These are phyloP conservation scores for Batrachochytrium dendrobatidis DNA, from an alignment of 371 early-diverging fungal genomes.

Conservation along the genomic window DNA sequence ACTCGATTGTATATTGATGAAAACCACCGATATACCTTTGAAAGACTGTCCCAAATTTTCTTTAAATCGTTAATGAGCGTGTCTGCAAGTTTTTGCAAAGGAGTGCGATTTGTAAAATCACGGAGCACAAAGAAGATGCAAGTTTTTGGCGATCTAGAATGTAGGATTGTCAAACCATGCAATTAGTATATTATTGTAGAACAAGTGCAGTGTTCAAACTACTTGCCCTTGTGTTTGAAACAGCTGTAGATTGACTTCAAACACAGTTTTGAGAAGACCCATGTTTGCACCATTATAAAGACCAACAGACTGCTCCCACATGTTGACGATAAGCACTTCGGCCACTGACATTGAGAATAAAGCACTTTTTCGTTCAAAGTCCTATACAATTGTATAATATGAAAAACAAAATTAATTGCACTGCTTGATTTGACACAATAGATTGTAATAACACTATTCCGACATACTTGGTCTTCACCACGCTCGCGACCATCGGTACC, in stretches of 20 bases:
- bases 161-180: background rate
- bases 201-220: background rate
- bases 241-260: conserved; percentile 95
- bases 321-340: conserved; percentile 92
- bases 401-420: conserved; percentile 3
- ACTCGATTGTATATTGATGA: no score
- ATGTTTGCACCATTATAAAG: conserved; percentile 98
- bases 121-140: conserved; percentile 91
- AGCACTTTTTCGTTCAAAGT: conserved; percentile 96
- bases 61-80: conserved; percentile 77
- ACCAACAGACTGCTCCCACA: conserved; percentile 97
- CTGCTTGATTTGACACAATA: no score
- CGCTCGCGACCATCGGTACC: conserved; percentile 98
- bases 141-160: conserved; percentile 58
- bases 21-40: conserved; percentile 69
- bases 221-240: conserved; percentile 63
- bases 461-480: conserved; percentile 88
- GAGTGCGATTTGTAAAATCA: conserved; percentile 86
- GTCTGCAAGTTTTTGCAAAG: conserved; percentile 70
- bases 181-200: background rate
- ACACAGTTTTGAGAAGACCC: conserved; percentile 96
- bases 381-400: conserved; percentile 46
- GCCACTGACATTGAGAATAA: conserved; percentile 93
- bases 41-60: conserved; percentile 81
- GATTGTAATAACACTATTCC: no score